Evolutionary conservation across 208 protist genomes (phyloP).

Genomic region (Wallacemonas rigidus): DNA sequence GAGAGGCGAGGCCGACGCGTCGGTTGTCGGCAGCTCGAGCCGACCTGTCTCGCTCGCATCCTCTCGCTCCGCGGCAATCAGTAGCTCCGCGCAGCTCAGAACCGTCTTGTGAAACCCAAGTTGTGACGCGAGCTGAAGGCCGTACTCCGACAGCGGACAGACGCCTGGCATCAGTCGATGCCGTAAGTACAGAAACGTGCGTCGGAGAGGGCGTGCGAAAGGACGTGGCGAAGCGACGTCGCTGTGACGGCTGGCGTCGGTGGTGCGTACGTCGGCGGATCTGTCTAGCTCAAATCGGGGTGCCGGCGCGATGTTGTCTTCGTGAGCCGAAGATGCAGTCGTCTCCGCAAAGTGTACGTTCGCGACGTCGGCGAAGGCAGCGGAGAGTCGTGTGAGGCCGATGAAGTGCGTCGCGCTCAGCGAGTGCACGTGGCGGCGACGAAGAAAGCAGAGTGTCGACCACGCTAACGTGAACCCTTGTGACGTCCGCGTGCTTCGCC

Average conservation of each 20-base stretch:
- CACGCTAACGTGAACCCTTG: conserved; percentile 96
- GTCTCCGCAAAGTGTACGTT: conserved; percentile 33
- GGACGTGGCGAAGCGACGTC: neutral
- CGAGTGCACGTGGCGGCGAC: conserved; percentile 30
- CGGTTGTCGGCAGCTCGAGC: too few species aligned
- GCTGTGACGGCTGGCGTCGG: too few species aligned
- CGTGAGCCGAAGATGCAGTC: neutral
- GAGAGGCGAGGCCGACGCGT: too few species aligned
- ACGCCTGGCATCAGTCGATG: conserved; percentile 50
- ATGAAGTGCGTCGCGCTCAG: conserved; percentile 62
- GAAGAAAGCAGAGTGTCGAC: conserved; percentile 85
- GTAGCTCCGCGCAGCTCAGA: conserved; percentile 32
- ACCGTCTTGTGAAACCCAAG: conserved; percentile 53
- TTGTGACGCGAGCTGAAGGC: conserved; percentile 50
- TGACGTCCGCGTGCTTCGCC: conserved; percentile 94
- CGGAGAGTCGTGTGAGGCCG: conserved; percentile 24
- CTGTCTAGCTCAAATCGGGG: too few species aligned
- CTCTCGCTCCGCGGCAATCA: conserved; percentile 15
- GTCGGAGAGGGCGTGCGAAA: neutral
- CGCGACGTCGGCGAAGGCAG: conserved; percentile 21
- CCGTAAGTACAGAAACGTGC: conserved; percentile 22
- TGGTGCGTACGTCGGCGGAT: too few species aligned
- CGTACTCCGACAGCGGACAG: conserved; percentile 59
- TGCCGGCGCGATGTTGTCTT: too few species aligned
- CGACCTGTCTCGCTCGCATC: too few species aligned